Evolutionary conservation across 2,329 filamentous ascomycete genomes (phyloP).

Genomic region (Nannizziopsis barbatae): DNA sequence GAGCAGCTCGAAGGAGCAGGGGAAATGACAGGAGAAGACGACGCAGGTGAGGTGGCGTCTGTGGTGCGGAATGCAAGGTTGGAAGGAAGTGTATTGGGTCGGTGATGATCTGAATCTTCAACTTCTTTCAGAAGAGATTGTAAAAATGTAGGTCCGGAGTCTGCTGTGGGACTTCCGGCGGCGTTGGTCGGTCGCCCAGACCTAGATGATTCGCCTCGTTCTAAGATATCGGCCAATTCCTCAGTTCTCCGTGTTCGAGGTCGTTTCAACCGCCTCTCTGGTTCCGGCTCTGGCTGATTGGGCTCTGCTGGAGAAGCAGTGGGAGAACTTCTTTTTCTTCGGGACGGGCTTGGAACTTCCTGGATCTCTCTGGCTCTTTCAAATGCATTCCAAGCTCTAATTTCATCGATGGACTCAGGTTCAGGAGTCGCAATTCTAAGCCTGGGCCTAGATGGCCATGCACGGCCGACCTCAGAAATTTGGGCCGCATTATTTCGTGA

Average conservation of each 20-base stretch:
- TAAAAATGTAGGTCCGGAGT: conserved; percentile 58
- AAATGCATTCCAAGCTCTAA: conserved; percentile 78
- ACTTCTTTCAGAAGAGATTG: conserved; percentile 82
- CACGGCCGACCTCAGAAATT: conserved; percentile 43
- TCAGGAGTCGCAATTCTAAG: conserved; percentile 39
- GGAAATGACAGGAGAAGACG: conserved; percentile 31
- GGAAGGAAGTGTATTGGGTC: conserved; percentile 21
- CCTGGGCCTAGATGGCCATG: conserved; percentile 33
- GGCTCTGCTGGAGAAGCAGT: conserved; percentile 60
- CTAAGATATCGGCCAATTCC: conserved; percentile 34
- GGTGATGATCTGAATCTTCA: conserved; percentile 43
- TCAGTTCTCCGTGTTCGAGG: conserved; percentile 64
- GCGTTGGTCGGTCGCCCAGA: conserved; percentile 25
- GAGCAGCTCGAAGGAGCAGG: conserved; percentile 46
- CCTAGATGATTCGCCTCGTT: conserved; percentile 29
- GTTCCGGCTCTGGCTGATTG: conserved; percentile 56
- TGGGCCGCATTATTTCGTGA: conserved; percentile 60
- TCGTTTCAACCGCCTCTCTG: conserved; percentile 61
- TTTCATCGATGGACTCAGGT: conserved; percentile 67
- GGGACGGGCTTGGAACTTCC: conserved; percentile 33
- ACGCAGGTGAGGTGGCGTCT: conserved; percentile 22
- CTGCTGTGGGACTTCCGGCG: conserved; percentile 14
- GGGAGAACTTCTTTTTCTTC: conserved; percentile 63
- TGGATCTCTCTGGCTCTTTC: conserved; percentile 69
- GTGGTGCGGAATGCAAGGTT: conserved; percentile 23